Evolutionary conservation across 2,329 filamentous ascomycete genomes (phyloP), one percentile per base, ranked within the genome.

Genomic region (Botrytis cinerea): DNA sequence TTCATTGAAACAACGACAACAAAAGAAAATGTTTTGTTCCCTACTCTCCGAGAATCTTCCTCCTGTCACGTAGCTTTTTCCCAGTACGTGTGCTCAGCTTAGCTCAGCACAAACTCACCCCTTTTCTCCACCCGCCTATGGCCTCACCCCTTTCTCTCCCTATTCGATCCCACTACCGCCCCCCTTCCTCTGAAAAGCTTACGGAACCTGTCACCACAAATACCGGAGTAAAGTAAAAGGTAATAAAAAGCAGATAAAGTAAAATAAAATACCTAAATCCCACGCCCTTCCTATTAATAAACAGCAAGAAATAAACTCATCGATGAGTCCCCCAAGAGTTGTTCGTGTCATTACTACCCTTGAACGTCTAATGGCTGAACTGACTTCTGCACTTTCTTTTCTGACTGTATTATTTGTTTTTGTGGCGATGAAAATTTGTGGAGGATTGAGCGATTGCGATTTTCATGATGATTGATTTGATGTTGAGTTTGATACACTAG

Each of bases 281-380:
- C 18, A 43, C 48, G 32, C 48, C 22, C 22, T 54, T 28, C 10
- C 48, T 57, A 68, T 68, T 57, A 1, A 10, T 57, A 43, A 68
- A 68, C 66, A 68, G 66, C 35, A 68, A 68, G 48, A 68, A 57
- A 68, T 43, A 57, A 68, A 68, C 66, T 32, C 66, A 43, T 68
- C 18, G 25, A 68, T 54, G 25, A 68, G 48, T 43, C 35, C 66
- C 25, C 66, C 48, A 68, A 43, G 25, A 68, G 66, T 68, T 51
- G 66, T 68, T 43, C 66, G 25, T 68, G 66, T 68, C 66, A 68
- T 57, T 68, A 68, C 66, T 68, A 68, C 66, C 25, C 66, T 68
- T 43, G 66, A 57, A 68, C 66, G 48, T 22, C 66, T 68, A 57
- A 43, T 32, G 66, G 48, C 32, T 68, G 66, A 57, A 68, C n/a